Percentiles rank a stretch among this genome's conserved stretches.
Conservation (phyloP, 768 basidiomycete species). For the Cubamyces sp. region DNA sequence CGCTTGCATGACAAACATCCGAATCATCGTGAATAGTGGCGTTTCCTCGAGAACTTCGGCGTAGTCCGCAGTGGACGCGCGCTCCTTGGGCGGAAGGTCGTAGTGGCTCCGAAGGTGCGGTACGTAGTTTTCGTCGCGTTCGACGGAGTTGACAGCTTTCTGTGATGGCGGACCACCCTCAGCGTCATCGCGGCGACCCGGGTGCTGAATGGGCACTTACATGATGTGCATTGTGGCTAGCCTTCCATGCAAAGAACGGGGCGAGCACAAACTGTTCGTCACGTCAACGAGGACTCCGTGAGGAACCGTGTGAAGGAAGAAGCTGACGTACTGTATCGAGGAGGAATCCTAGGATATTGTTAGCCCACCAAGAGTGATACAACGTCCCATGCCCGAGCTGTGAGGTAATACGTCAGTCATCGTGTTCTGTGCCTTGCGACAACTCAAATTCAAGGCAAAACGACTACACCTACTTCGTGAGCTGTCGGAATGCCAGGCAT, state of each 20-base stretch:
- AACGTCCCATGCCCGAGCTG: slow-evolving; percentile 37
- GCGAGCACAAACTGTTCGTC: slow-evolving; percentile 33
- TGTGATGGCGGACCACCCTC: slow-evolving; percentile 9
- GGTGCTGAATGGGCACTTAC: slow-evolving; percentile 21
- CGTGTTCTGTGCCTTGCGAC: slow-evolving; percentile 11
- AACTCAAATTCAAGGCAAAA: slow-evolving; percentile 8
- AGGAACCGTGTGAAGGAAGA: neutral
- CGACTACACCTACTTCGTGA: slow-evolving; percentile 27
- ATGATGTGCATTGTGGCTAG: slow-evolving; percentile 36
- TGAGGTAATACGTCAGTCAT: slow-evolving; percentile 5
- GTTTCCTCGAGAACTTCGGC: slow-evolving; percentile 38
- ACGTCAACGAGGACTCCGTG: neutral
- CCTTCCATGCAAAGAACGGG: slow-evolving; percentile 38
- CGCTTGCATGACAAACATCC: slow-evolving; percentile 35
- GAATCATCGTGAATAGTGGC: slow-evolving; percentile 32
- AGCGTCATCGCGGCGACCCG: neutral
- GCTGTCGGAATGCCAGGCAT: slow-evolving; percentile 9
- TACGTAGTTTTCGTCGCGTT: slow-evolving; percentile 39
- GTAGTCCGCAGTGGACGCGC: slow-evolving; percentile 32
- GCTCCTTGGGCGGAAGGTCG: slow-evolving; percentile 32
- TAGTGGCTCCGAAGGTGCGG: slow-evolving; percentile 32
- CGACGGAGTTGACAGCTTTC: slow-evolving; percentile 35
- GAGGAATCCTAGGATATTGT: slow-evolving; percentile 35
- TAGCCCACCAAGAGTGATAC: slow-evolving; percentile 30
- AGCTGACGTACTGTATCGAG: slow-evolving; percentile 31